These are phyloP conservation scores for Deakozyma indianensis DNA, from an alignment of 805 yeast genomes.

Conservation along the genomic window DNA sequence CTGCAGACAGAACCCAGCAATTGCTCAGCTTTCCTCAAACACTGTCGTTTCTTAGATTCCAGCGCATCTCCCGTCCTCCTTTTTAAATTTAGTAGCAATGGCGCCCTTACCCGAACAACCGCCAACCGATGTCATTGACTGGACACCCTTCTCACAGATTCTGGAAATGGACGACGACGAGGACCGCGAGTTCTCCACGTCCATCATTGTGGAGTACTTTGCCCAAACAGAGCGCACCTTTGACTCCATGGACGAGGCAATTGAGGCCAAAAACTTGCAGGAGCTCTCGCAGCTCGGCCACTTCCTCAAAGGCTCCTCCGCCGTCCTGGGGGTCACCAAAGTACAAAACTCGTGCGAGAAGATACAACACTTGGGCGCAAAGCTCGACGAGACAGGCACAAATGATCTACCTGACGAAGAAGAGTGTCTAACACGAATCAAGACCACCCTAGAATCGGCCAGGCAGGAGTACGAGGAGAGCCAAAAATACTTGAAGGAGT, in stretches of 20 bases:
- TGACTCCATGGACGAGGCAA: constrained; percentile 44
- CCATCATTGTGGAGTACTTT: constrained; percentile 67
- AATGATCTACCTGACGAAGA: constrained; percentile 16
- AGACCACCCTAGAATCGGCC: constrained; percentile 15
- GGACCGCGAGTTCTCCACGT: constrained; percentile 65
- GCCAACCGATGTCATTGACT: constrained; percentile 52
- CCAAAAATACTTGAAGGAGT: constrained; percentile 15
- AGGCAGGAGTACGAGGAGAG: constrained; percentile 23
- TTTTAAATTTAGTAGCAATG: too few relatives aligned
- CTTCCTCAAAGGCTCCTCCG: constrained; percentile 88
- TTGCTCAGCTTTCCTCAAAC: too few relatives aligned
- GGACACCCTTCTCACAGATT: constrained; percentile 79
- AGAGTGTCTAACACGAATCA: constrained; percentile 20
- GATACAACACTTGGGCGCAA: constrained; percentile 78
- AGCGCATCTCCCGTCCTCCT: too few relatives aligned
- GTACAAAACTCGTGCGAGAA: constrained; percentile 83
- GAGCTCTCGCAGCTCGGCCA: constrained; percentile 72
- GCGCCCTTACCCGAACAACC: constrained; percentile 4
- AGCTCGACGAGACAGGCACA: constrained; percentile 23
- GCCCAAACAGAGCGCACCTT: constrained; percentile 83
- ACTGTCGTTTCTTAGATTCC: too few relatives aligned
- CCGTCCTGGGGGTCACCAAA: constrained; percentile 73
- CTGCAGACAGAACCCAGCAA: too few relatives aligned
- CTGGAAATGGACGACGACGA: constrained; percentile 95
- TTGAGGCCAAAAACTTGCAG: constrained; percentile 30